Evolutionary conservation across 148 eudicot genomes (phyloP).

Genomic region (Rhododendron molle): DNA sequence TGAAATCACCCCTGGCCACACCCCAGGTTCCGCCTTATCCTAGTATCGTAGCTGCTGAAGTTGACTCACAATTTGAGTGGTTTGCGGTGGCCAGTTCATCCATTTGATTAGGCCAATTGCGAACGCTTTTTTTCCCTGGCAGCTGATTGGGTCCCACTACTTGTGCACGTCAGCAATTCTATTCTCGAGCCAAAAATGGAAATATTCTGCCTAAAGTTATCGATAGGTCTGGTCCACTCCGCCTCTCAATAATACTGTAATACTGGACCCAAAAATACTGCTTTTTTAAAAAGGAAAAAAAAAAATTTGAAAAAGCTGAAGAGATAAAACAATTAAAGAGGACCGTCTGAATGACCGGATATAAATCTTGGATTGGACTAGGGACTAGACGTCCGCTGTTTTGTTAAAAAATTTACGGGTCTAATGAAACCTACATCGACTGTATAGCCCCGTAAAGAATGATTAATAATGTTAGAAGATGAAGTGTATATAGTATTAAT

Average conservation of each 20-base stretch:
- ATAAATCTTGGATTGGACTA: neutral
- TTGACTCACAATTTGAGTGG: neutral
- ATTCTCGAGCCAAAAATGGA: conserved; percentile 1
- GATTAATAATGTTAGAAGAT: too few species aligned
- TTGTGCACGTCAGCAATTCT: conserved; percentile 6
- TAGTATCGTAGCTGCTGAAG: neutral
- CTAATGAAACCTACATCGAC: too few species aligned
- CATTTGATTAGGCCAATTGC: neutral
- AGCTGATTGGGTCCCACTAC: neutral
- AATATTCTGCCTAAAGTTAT: conserved; percentile 6
- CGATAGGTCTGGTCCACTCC: neutral
- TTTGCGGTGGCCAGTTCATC: conserved; percentile 5
- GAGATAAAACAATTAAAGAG: neutral
- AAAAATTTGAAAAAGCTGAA: neutral
- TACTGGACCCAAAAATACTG: neutral
- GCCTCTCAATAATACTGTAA: neutral
- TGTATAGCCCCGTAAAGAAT: too few species aligned
- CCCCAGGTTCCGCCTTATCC: too few species aligned
- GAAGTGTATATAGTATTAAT: too few species aligned
- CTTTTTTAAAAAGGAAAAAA: neutral
- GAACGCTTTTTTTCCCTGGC: neutral
- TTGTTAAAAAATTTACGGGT: too few species aligned
- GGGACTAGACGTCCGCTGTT: too few species aligned
- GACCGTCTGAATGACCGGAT: neutral
- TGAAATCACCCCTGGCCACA: neutral